phyloP scores from a whole-genome alignment of 768 basidiomycete genomes.

The Boletus rubropictus region DNA sequence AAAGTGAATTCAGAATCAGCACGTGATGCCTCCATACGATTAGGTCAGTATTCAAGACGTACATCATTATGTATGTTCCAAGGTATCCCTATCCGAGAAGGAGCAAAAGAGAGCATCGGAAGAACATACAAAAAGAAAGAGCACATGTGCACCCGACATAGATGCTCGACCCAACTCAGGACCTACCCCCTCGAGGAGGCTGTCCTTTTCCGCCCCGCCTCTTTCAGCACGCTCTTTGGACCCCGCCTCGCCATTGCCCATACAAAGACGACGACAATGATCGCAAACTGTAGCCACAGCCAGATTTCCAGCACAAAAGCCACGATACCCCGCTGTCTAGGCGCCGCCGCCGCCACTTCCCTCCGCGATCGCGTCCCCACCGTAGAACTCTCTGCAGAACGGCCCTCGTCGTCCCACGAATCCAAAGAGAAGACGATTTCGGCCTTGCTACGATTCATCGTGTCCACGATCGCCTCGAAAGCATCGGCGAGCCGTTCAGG shows the following conservation, averaged over 20 bases:
- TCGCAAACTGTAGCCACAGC: slow-evolving; percentile 77
- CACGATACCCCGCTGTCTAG: slow-evolving; percentile 32
- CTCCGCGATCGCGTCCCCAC: slow-evolving; percentile 2
- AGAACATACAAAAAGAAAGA: slow-evolving; percentile 2
- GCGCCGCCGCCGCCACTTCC: slow-evolving; percentile 5
- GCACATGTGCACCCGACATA: slow-evolving; percentile 7
- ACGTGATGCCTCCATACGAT: neutral
- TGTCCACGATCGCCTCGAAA: slow-evolving; percentile 44
- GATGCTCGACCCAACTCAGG: neutral
- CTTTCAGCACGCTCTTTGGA: slow-evolving; percentile 60
- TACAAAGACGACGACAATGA: slow-evolving; percentile 72
- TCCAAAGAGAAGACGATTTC: slow-evolving; percentile 9
- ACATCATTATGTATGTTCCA: slow-evolving; percentile 23
- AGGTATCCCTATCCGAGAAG: slow-evolving; percentile 10
- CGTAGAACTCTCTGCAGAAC: neutral
- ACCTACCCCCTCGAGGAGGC: slow-evolving; percentile 8
- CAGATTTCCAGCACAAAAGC: slow-evolving; percentile 64
- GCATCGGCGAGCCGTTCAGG: slow-evolving; percentile 38
- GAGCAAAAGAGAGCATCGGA: neutral
- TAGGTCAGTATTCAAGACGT: slow-evolving; percentile 15
- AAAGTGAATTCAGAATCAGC: too few relatives aligned
- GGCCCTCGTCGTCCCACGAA: slow-evolving; percentile 5
- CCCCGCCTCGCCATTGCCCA: slow-evolving; percentile 77
- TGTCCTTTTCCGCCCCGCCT: slow-evolving; percentile 33
- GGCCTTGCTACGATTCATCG: slow-evolving; percentile 26